phyloP scores from a whole-genome alignment of 2,329 filamentous ascomycete genomes.

The Celoporthe dispersa region DNA sequence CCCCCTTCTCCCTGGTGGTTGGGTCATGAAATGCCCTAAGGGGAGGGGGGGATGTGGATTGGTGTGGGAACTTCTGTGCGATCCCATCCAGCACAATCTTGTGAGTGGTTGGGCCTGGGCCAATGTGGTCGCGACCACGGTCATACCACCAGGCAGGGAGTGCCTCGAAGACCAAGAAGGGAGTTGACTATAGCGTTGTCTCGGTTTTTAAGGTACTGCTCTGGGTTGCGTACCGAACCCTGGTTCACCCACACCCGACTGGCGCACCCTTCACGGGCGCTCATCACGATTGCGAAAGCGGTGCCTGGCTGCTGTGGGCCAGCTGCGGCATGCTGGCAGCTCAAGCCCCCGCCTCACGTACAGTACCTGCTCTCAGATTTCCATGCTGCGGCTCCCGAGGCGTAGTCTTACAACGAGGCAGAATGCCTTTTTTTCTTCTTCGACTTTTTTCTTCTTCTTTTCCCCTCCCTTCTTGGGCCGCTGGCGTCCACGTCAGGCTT shows the following conservation, averaged over 20 bases:
- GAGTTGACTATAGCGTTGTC: background rate
- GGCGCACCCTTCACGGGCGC: background rate
- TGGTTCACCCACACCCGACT: background rate
- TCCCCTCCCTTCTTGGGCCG: background rate
- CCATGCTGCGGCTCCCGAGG: background rate
- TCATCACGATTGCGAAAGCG: conserved; percentile 4
- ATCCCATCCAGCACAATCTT: background rate
- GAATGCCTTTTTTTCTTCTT: background rate
- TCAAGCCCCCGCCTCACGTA: background rate
- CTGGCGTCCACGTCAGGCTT: background rate
- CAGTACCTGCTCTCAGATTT: background rate
- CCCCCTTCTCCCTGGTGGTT: background rate
- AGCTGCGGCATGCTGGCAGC: too few species aligned
- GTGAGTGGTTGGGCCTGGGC: conserved; percentile 13
- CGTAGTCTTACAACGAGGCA: background rate
- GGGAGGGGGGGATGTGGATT: background rate
- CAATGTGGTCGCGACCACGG: conserved; percentile 9
- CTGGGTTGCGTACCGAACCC: background rate
- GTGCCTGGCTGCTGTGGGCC: background rate
- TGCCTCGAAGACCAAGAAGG: background rate
- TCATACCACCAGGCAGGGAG: background rate
- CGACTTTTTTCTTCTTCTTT: background rate
- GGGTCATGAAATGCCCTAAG: conserved; percentile 8
- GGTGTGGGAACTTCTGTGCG: background rate
- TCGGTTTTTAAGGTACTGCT: background rate